Conservation (phyloP, 1,139 yeast species). For the Sugiyamaella castrensis region DNA sequence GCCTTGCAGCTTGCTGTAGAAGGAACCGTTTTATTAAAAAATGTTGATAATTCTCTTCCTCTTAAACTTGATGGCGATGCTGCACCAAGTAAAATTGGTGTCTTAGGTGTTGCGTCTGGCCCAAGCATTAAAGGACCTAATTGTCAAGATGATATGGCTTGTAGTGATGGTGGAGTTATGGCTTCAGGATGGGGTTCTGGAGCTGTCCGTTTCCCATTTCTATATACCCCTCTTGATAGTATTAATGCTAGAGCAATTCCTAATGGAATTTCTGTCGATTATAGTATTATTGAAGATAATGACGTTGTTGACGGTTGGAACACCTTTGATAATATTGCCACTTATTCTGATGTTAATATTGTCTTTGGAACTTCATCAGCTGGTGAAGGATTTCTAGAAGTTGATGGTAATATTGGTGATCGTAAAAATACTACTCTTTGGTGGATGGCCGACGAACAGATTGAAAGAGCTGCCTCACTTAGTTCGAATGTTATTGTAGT, state of each 20-base stretch:
- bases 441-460: slow-evolving; percentile 59
- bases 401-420: slow-evolving; percentile 59
- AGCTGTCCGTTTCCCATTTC: slow-evolving; percentile 52
- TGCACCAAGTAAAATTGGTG: slow-evolving; percentile 49
- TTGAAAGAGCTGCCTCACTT: slow-evolving; percentile 46
- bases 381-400: slow-evolving; percentile 59
- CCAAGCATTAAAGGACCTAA: slow-evolving; percentile 40
- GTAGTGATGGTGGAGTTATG: slow-evolving; percentile 29
- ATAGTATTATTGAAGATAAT: slow-evolving; percentile 25
- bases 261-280: slow-evolving; percentile 24
- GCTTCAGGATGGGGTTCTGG: slow-evolving; percentile 47
- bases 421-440: slow-evolving; percentile 54
- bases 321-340: slow-evolving; percentile 45
- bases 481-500: slow-evolving; percentile 57
- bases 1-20: slow-evolving; percentile 57
- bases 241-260: slow-evolving; percentile 25
- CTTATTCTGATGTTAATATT: slow-evolving; percentile 50
- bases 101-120: slow-evolving; percentile 37
- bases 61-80: slow-evolving; percentile 46
- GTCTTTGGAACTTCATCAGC: slow-evolving; percentile 46
- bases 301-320: slow-evolving; percentile 40
- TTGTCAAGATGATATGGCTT: slow-evolving; percentile 34
- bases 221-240: slow-evolving; percentile 49
- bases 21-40: slow-evolving; percentile 54
- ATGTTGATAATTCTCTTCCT: slow-evolving; percentile 51